Percentiles rank a stretch among this genome's conserved stretches.
These are phyloP conservation scores for Emmonsia crescens DNA, from an alignment of 2,329 filamentous ascomycete species.

Conservation along the genomic window DNA sequence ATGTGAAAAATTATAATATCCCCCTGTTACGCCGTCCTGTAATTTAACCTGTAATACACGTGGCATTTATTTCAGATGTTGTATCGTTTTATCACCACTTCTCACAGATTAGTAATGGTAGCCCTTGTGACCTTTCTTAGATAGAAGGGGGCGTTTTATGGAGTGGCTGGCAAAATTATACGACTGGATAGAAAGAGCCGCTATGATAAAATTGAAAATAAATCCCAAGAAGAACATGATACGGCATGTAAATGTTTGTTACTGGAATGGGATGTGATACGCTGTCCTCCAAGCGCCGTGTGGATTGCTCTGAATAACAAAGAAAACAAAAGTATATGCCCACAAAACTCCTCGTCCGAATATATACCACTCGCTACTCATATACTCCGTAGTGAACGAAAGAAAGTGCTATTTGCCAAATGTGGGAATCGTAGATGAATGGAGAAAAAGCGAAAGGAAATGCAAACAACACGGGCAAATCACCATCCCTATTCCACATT, in stretches of 20 bases:
- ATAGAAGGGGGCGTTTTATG: too few relatives aligned
- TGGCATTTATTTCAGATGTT: background rate
- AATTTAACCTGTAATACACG: too few relatives aligned
- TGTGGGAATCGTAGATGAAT: constrained; percentile 1
- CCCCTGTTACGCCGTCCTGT: background rate
- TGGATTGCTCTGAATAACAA: background rate
- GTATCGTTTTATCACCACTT: background rate
- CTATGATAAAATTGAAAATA: too few relatives aligned
- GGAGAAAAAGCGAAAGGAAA: background rate
- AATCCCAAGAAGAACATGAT: too few relatives aligned
- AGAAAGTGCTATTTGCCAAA: background rate
- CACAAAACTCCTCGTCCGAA: background rate
- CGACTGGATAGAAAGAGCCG: too few relatives aligned
- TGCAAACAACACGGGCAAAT: background rate
- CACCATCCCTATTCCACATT: constrained; percentile 3
- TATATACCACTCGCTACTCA: too few relatives aligned
- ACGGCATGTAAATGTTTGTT: too few relatives aligned
- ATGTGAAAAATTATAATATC: constrained; percentile 1
- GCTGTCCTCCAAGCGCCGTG: background rate
- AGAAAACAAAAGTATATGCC: background rate
- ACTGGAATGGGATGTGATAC: background rate
- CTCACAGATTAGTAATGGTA: too few relatives aligned
- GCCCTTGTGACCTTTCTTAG: too few relatives aligned
- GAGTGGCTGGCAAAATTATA: too few relatives aligned
- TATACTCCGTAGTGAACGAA: too few relatives aligned